phyloP scores from a whole-genome alignment of 345 rosid genomes.

The Lumnitzera littorea region DNA sequence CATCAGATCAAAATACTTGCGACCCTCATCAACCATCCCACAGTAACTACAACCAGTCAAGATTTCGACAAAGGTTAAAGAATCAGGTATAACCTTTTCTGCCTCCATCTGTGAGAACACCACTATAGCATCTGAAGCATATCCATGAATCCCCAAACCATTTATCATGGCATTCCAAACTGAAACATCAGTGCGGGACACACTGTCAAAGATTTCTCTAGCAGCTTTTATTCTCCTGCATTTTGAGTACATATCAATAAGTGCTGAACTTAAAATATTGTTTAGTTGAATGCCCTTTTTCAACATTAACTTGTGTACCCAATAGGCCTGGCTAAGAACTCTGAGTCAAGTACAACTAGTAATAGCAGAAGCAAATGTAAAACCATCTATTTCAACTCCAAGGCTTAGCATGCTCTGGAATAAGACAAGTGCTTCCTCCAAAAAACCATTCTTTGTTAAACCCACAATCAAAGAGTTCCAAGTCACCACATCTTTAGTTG shows the following conservation, averaged over 20 bases:
- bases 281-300: constrained; percentile 36
- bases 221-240: constrained; percentile 64
- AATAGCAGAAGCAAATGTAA: constrained; percentile 52
- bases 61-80: constrained; percentile 56
- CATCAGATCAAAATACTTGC: constrained; percentile 50
- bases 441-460: constrained; percentile 43
- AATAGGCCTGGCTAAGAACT: constrained; percentile 37
- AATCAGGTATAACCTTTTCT: constrained; percentile 51
- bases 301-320: constrained; percentile 57
- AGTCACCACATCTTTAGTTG: constrained; percentile 43
- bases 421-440: constrained; percentile 40
- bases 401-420: constrained; percentile 44
- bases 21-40: constrained; percentile 63
- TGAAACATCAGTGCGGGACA: constrained; percentile 37
- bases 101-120: constrained; percentile 50
- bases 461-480: constrained; percentile 84
- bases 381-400: constrained; percentile 52
- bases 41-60: constrained; percentile 69
- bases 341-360: constrained; percentile 73
- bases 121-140: constrained; percentile 42
- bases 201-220: constrained; percentile 41
- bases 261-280: constrained; percentile 52
- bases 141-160: constrained; percentile 73
- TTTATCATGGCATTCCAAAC: constrained; percentile 79
- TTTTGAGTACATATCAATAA: constrained; percentile 65